These are phyloP conservation scores for Beauveria varroae DNA, from an alignment of 2,329 filamentous ascomycete species.

Conservation along the genomic window DNA sequence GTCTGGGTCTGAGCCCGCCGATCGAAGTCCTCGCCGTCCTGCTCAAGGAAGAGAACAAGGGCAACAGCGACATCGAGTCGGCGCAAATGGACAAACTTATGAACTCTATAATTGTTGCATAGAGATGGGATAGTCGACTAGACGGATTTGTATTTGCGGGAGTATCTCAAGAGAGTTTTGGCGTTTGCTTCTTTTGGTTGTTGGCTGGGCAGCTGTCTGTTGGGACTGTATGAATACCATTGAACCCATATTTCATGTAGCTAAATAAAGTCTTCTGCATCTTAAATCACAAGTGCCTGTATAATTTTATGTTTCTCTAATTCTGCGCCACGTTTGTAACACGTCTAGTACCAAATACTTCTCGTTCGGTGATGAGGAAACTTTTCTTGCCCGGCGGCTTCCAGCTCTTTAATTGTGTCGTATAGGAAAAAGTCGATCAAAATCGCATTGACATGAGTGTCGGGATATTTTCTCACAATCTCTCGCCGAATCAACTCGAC, in stretches of 20 bases:
- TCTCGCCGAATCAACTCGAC: conserved; percentile 82
- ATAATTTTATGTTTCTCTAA: not conserved
- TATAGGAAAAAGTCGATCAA: conserved; percentile 97
- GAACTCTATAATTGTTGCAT: conserved; percentile 38
- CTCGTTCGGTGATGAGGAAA: conserved; percentile 78
- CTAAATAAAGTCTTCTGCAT: not conserved
- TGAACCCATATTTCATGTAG: not conserved
- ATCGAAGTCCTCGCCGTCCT: conserved; percentile 85
- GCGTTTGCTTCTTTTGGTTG: conserved; percentile 10
- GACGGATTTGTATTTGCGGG: not conserved
- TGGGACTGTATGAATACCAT: not conserved
- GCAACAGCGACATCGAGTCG: conserved; percentile 47
- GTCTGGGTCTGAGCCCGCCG: conserved; percentile 76
- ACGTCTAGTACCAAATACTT: conserved; percentile 80
- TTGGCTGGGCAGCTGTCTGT: not conserved
- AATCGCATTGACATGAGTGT: conserved; percentile 72
- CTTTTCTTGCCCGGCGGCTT: conserved; percentile 51
- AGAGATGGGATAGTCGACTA: conserved; percentile 6
- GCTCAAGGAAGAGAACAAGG: conserved; percentile 58
- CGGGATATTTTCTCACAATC: conserved; percentile 66
- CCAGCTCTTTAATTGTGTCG: conserved; percentile 83
- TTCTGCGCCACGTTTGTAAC: not conserved
- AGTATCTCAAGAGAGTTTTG: conserved; percentile 3
- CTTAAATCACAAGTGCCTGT: not conserved
- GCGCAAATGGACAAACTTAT: conserved; percentile 68